A percentile compares a stretch with the other conserved stretches of the same genome.
phyloP scores from a whole-genome alignment of 1,284 basidiomycete genomes.

The Ganoderma resinaceum region DNA sequence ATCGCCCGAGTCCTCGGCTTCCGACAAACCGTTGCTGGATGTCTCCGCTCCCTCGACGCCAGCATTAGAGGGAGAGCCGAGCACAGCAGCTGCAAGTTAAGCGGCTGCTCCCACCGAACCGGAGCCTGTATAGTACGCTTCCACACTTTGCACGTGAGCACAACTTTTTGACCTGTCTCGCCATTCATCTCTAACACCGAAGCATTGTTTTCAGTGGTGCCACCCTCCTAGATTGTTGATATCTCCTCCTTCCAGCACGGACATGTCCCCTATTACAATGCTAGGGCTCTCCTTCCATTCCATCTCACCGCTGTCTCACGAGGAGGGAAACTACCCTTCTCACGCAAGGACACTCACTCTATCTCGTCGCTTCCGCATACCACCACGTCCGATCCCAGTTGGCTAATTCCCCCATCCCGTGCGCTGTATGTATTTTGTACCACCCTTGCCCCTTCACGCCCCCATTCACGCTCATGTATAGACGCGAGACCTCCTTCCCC shows the following conservation, averaged over 20 bases:
- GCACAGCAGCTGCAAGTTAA: constrained; percentile 15
- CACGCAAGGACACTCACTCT: constrained; percentile 9
- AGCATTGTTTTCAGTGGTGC: constrained; percentile 7
- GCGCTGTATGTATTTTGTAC: constrained; percentile 25
- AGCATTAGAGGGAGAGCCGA: constrained; percentile 18
- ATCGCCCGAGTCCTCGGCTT: constrained; percentile 45
- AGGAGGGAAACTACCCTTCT: neutral
- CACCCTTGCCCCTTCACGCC: constrained; percentile 9
- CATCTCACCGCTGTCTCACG: neutral
- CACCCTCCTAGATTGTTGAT: constrained; percentile 13
- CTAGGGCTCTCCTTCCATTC: neutral
- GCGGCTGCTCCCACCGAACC: neutral
- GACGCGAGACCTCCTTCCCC: constrained; percentile 4
- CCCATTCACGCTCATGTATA: constrained; percentile 16
- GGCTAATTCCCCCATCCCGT: constrained; percentile 7
- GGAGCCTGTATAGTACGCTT: constrained; percentile 23
- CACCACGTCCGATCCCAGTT: neutral
- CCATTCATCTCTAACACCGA: neutral
- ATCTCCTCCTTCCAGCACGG: constrained; percentile 1
- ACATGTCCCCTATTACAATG: constrained; percentile 12
- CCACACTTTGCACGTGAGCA: constrained; percentile 16
- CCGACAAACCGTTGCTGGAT: constrained; percentile 44
- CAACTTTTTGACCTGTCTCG: neutral
- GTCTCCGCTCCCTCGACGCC: constrained; percentile 17
- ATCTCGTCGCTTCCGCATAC: constrained; percentile 5